Percentiles rank a stretch among this genome's conserved stretches.
Conservation (phyloP, 1,284 basidiomycete genomes). For the Cutaneotrichosporon cutaneum region DNA sequence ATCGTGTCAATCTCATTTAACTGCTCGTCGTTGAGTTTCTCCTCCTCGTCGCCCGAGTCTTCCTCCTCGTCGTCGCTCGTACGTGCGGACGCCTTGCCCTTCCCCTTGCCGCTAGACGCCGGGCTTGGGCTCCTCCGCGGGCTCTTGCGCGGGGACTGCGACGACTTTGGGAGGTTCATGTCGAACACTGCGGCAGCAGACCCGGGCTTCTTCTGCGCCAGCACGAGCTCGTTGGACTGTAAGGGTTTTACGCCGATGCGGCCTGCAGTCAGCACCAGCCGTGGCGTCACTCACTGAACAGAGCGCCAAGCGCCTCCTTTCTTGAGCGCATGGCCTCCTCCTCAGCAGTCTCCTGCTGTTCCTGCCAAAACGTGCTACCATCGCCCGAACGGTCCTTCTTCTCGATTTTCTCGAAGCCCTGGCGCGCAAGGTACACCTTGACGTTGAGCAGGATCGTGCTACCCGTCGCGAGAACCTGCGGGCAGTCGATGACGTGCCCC, state of each 20-base stretch:
- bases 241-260: conserved; percentile 50
- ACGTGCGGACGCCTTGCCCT: conserved; percentile 35
- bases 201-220: conserved; percentile 48
- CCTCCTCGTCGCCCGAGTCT: conserved; percentile 60
- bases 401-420: conserved; percentile 44
- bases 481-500: conserved; percentile 51
- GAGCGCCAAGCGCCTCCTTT: conserved; percentile 46
- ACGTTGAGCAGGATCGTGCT: conserved; percentile 50
- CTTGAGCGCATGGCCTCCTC: conserved; percentile 51
- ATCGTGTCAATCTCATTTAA: conserved; percentile 64
- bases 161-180: conserved; percentile 20
- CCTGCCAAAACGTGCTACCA: conserved; percentile 47
- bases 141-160: conserved; percentile 29
- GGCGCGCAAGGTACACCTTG: conserved; percentile 45
- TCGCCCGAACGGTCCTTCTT: conserved; percentile 33
- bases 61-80: conserved; percentile 54
- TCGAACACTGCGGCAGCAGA: conserved; percentile 36
- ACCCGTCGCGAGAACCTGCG: conserved; percentile 42
- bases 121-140: conserved; percentile 30
- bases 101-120: conserved; percentile 32
- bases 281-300: conserved; percentile 42
- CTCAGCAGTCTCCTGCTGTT: conserved; percentile 50
- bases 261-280: conserved; percentile 29
- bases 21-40: conserved; percentile 74
- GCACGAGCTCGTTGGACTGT: conserved; percentile 44